Evolutionary conservation across 495 filamentous ascomycete genomes (phyloP), one percentile per base, ranked within the genome.

Genomic region (Talaromyces proteolyticus): DNA sequence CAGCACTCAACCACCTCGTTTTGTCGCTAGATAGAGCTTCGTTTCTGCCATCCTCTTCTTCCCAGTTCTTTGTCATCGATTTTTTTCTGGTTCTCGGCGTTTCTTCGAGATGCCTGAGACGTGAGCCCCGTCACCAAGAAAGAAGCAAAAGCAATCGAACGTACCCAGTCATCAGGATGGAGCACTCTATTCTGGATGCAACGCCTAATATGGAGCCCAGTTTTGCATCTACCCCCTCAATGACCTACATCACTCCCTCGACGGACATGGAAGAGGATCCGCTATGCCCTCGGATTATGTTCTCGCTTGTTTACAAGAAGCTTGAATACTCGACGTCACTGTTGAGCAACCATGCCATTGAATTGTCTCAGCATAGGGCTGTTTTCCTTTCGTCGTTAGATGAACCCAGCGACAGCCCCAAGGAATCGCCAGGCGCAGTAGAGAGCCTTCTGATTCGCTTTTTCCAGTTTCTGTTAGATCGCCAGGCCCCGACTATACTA

Each of bases 381-480:
- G 18, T 12, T 43, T 43, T 43, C 19, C 41, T 43, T 8, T 16
- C 41, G 6, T 43, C 41, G 19, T 43, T 43, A 43, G n/a, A n/a
- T n/a, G n/a, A n/a, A n/a, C n/a, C n/a, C n/a, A 43, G 41, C 19
- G 10, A 18, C 19, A 23, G 6, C 14, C 16, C 22, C 0, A 20
- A 17, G 0, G 6, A 16, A 17, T 25, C 26, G 5, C 11, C 12
- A 3, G 38, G 25, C 26, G 21, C 42, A 43, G 37, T 5, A 3
- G 12, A 22, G 16, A 18, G 20, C 4, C 53, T 44, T 29, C 53
- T 25, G 21, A 34, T 22, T 21, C 44, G 7, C 11, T 51, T 38
- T 26, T 48, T 38, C 45, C 51, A 55, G n/a, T 62, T 62, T 44
- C 48, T 62, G 3, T 21, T 36, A 14, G 34, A 50, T 12, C 23